Evolutionary conservation across 768 basidiomycete genomes (phyloP).

Genomic region (Russula vinacea): DNA sequence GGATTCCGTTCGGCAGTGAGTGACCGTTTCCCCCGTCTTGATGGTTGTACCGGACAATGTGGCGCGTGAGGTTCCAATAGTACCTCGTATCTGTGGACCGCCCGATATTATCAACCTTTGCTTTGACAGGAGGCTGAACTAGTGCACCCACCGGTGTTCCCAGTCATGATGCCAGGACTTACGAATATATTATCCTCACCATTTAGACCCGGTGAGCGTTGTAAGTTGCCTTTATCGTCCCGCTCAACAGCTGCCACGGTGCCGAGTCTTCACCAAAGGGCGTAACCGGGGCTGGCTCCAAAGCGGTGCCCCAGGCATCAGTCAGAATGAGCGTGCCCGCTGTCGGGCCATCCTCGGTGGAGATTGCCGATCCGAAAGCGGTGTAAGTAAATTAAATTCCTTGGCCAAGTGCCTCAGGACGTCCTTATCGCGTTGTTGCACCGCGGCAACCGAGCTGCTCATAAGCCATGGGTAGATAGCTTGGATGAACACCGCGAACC

Average conservation of each 20-base stretch:
- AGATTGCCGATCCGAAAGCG: constrained; percentile 41
- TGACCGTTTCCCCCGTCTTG: constrained; percentile 22
- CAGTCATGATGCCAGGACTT: constrained; percentile 41
- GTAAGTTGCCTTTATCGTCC: constrained; percentile 43
- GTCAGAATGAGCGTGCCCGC: constrained; percentile 40
- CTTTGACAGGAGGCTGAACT: constrained; percentile 16
- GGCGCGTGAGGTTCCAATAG: constrained; percentile 27
- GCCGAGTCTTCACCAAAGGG: constrained; percentile 38
- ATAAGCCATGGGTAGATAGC: not conserved
- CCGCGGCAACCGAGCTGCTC: constrained; percentile 36
- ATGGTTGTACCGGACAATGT: constrained; percentile 28
- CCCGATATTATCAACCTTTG: not conserved
- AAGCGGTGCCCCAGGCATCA: constrained; percentile 38
- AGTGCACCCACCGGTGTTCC: constrained; percentile 37
- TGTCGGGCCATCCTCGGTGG: constrained; percentile 30
- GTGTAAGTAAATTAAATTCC: constrained; percentile 43
- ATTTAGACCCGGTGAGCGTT: constrained; percentile 35
- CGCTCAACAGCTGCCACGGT: constrained; percentile 43
- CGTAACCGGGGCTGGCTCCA: constrained; percentile 45
- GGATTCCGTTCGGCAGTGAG: constrained; percentile 40
- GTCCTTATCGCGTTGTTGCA: constrained; percentile 35
- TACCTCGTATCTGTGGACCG: constrained; percentile 21
- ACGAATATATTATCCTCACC: constrained; percentile 36
- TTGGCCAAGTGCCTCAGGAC: constrained; percentile 35
- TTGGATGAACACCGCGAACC: not conserved